Evolutionary conservation across 2,329 filamentous ascomycete genomes (phyloP), one percentile per base, ranked within the genome.

Genomic region (Camillea tinctor): DNA sequence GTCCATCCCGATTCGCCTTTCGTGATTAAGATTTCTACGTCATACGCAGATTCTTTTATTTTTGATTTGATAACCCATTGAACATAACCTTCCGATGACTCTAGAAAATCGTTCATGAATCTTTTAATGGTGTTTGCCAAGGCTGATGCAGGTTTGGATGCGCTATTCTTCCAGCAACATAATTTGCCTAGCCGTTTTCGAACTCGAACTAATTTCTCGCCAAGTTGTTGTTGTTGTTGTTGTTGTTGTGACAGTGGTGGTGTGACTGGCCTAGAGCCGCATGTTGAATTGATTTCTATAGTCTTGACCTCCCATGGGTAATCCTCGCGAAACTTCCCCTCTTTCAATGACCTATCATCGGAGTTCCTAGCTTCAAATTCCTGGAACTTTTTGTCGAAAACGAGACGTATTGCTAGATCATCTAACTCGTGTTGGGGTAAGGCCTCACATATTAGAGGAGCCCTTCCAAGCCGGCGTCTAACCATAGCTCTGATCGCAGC

Each of bases 401-500:
- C 51, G 23, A 52, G 51, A 11, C 26, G 9, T 8, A 8, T 52
- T 2, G 51, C 51, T 52, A 52, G 23, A n/a, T 5, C 7, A 24
- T 52, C 51, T 4, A 52, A 22, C 17, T 52, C 51, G 22, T 52
- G 22, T 22, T 9, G 6, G 5, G 51, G 23, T 15, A 24, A 24
- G 17, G 51, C 30, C 17, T 2, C 4, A 20, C 22, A 55, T 4
- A 13, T 21, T 17, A 44, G 19, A 40, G 53, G 53, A 17, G 40
- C 22, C 19, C 22, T 23, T 40, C 53, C 56, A 55, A 58, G 56
- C 19, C 51, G 24, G 17, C 51, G 23, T 24, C 56, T 26, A 49
- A 58, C 23, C 17, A 55, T 5, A 17, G 56, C 51, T 22, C 56
- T 54, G 2, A 58, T n/a, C 7, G 24, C 11, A 21, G 56, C 51